These are phyloP conservation scores for Lentinula lateritia DNA, from an alignment of 768 basidiomycete genomes.

Conservation along the genomic window DNA sequence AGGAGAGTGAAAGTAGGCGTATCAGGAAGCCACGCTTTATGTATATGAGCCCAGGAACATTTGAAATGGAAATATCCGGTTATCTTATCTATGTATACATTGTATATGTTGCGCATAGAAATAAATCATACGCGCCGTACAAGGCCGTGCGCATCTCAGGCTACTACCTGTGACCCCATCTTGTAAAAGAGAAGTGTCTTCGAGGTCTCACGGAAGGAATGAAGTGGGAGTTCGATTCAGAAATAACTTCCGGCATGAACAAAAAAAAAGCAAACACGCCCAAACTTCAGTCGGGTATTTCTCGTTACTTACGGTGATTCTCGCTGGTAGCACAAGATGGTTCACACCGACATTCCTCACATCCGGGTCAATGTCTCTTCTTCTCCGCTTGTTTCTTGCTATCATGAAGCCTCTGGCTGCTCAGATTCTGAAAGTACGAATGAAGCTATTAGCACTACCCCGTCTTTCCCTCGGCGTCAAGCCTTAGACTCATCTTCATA, in stretches of 20 bases:
- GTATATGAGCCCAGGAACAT: not conserved
- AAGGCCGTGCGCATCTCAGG: no score
- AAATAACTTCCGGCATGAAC: no score
- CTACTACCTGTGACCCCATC: no score
- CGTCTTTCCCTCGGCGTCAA: not conserved
- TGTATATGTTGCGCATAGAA: not conserved
- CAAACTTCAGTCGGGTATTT: not conserved
- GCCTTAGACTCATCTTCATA: not conserved
- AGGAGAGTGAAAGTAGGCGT: not conserved
- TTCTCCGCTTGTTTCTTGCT: not conserved
- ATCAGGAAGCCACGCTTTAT: not conserved
- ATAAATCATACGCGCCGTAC: no score
- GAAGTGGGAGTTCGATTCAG: no score
- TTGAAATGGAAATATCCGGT: not conserved
- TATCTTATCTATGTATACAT: not conserved
- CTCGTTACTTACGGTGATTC: not conserved
- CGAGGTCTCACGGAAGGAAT: no score
- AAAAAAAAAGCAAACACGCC: no score
- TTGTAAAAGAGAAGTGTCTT: no score
- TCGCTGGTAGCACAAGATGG: slow-evolving; percentile 10
- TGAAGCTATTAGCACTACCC: not conserved
- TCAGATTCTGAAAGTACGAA: not conserved
- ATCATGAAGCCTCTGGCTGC: not conserved
- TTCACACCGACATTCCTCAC: slow-evolving; percentile 8
- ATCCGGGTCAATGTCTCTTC: not conserved